Conservation (phyloP, 1,284 basidiomycete species). For the Marasmius tenuissimus region DNA sequence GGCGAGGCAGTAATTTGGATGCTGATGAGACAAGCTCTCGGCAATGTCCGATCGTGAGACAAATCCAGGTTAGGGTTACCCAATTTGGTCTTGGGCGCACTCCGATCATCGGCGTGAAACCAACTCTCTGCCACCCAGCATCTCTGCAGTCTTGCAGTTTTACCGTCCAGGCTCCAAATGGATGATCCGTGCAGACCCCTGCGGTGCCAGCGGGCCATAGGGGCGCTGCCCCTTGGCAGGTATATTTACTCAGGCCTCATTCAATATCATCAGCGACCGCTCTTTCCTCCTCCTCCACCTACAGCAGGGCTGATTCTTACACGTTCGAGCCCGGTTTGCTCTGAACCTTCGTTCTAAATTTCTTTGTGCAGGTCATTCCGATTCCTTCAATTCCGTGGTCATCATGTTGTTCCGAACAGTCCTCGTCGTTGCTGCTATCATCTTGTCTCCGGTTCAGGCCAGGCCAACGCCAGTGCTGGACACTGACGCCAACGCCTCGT, state of each 20-base stretch:
- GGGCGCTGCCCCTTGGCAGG: background rate
- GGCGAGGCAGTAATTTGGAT: background rate
- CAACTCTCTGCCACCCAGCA: no score
- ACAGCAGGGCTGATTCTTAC: background rate
- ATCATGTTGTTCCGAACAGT: background rate
- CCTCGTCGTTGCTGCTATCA: background rate
- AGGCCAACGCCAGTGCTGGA: background rate
- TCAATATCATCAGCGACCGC: background rate
- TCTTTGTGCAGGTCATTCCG: background rate
- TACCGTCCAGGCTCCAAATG: no score
- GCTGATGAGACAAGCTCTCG: background rate
- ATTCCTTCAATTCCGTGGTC: background rate
- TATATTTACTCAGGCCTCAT: background rate
- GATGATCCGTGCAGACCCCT: no score
- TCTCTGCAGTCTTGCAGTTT: no score
- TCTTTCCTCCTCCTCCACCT: background rate
- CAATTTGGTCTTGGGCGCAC: background rate
- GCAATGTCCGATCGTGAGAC: background rate
- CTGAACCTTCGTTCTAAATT: background rate
- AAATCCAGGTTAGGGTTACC: background rate
- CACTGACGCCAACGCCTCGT: background rate
- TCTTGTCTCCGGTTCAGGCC: background rate
- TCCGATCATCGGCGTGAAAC: no score
- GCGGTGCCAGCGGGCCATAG: no score
- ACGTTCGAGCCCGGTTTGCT: background rate